Evolutionary conservation across 495 filamentous ascomycete species (phyloP).

Genomic region (Penicillium simplicissimum): DNA sequence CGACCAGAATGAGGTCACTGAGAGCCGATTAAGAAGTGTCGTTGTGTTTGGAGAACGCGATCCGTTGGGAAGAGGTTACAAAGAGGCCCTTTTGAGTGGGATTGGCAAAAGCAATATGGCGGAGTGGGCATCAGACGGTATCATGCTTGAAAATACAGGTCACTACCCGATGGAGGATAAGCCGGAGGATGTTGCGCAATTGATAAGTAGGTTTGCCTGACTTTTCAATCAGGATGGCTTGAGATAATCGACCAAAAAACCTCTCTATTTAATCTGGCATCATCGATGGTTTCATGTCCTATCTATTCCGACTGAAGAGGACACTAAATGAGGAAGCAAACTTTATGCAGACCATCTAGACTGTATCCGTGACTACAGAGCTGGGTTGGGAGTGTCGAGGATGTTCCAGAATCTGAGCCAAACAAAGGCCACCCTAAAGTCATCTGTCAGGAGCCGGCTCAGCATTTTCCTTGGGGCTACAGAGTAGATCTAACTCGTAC

Average conservation of each 20-base stretch:
- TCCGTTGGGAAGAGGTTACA: conserved; percentile 2
- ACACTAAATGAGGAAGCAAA: too few relatives aligned
- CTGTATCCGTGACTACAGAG: too few relatives aligned
- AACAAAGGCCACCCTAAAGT: too few relatives aligned
- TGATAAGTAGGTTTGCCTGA: conserved; percentile 4
- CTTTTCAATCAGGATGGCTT: not conserved
- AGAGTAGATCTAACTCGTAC: too few relatives aligned
- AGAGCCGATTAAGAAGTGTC: not conserved
- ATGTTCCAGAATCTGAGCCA: too few relatives aligned
- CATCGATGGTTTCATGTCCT: not conserved
- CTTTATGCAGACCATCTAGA: too few relatives aligned
- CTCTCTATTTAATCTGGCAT: not conserved
- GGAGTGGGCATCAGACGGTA: conserved; percentile 6
- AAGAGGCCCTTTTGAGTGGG: not conserved
- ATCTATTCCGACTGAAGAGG: too few relatives aligned
- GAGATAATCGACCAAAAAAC: not conserved
- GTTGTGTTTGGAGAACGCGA: conserved; percentile 2
- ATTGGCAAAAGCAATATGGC: conserved; percentile 5
- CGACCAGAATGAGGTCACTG: not conserved
- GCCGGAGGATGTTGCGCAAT: conserved; percentile 3
- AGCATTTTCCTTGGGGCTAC: too few relatives aligned
- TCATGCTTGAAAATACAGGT: conserved; percentile 1
- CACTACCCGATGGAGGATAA: conserved; percentile 8
- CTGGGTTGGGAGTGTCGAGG: too few relatives aligned
- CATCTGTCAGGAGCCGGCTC: too few relatives aligned